A percentile compares a stretch with the other conserved stretches of the same genome.
phyloP scores from a whole-genome alignment of 2,329 filamentous ascomycete species.

The Stemphylium lycopersici region DNA sequence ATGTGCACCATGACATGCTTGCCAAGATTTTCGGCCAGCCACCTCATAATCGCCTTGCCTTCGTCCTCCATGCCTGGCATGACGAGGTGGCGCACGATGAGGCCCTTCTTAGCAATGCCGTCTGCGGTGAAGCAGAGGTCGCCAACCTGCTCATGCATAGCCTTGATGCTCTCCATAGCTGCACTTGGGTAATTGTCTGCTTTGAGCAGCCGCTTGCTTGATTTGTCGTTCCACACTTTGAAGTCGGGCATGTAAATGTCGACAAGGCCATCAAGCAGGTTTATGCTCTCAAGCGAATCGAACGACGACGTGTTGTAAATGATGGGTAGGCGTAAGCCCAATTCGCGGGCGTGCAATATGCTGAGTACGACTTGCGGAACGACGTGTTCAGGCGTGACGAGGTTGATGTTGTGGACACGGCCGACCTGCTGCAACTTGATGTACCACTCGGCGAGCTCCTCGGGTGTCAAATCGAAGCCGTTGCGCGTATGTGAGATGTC shows the following conservation, averaged over 20 bases:
- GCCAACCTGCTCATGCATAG: slow-evolving; percentile 82
- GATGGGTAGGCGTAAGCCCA: slow-evolving; percentile 74
- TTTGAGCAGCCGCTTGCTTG: slow-evolving; percentile 75
- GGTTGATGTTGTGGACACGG: slow-evolving; percentile 88
- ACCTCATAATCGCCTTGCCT: slow-evolving; percentile 74
- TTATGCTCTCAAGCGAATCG: slow-evolving; percentile 74
- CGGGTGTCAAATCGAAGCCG: slow-evolving; percentile 77
- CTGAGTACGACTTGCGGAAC: slow-evolving; percentile 81
- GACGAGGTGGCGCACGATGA: slow-evolving; percentile 79
- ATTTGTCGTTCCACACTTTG: slow-evolving; percentile 74
- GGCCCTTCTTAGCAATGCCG: slow-evolving; percentile 77
- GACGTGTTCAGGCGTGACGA: slow-evolving; percentile 85
- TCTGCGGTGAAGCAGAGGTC: slow-evolving; percentile 83
- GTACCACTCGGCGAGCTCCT: slow-evolving; percentile 82
- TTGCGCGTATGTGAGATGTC: slow-evolving; percentile 84
- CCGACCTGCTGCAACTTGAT: slow-evolving; percentile 80
- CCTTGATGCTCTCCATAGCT: slow-evolving; percentile 77
- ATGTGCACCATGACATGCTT: slow-evolving; percentile 80
- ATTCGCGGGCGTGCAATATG: slow-evolving; percentile 73
- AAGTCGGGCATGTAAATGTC: slow-evolving; percentile 91
- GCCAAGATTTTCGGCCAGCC: slow-evolving; percentile 75
- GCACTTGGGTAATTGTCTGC: slow-evolving; percentile 75
- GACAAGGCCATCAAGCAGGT: slow-evolving; percentile 77
- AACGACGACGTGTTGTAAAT: slow-evolving; percentile 87
- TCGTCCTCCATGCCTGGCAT: slow-evolving; percentile 83